A percentile compares a stretch with the other conserved stretches of the same genome.
These are phyloP conservation scores for Nasturtium officinale DNA, from an alignment of 345 rosid genomes.

Conservation along the genomic window DNA sequence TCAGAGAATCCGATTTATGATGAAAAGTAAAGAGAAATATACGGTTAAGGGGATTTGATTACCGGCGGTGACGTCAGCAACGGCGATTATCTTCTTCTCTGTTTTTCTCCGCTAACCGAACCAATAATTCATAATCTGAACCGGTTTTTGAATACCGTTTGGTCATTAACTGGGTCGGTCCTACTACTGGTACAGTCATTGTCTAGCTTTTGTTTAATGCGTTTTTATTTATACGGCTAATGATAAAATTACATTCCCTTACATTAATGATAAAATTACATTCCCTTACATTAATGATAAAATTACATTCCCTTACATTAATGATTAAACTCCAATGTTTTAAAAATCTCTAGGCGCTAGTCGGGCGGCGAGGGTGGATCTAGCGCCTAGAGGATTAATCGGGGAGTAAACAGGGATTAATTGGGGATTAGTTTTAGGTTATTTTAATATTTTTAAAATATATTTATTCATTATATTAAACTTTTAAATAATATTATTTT, in stretches of 20 bases:
- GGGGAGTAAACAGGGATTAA: no score
- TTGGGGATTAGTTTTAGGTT: no score
- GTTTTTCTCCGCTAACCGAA: conserved; percentile 19
- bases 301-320: background rate
- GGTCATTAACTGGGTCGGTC: conserved; percentile 8
- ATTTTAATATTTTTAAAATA: no score
- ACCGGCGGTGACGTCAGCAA: conserved; percentile 68
- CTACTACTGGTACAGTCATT: background rate
- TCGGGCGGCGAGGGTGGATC: no score
- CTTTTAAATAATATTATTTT: no score
- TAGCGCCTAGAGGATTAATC: no score
- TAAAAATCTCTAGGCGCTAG: no score
- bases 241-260: background rate
- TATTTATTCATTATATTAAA: no score
- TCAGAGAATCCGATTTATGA: conserved; percentile 20
- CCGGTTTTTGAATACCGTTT: conserved; percentile 29
- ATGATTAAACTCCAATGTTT: no score
- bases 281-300: background rate
- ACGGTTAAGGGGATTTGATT: conserved; percentile 27
- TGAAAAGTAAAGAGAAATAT: conserved; percentile 3
- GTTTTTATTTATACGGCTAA: background rate
- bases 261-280: background rate
- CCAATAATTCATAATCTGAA: background rate
- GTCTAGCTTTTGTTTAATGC: background rate
- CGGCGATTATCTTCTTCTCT: conserved; percentile 31